phyloP scores from a whole-genome alignment of 306 rosid genomes.

The Quercus bicolor region DNA sequence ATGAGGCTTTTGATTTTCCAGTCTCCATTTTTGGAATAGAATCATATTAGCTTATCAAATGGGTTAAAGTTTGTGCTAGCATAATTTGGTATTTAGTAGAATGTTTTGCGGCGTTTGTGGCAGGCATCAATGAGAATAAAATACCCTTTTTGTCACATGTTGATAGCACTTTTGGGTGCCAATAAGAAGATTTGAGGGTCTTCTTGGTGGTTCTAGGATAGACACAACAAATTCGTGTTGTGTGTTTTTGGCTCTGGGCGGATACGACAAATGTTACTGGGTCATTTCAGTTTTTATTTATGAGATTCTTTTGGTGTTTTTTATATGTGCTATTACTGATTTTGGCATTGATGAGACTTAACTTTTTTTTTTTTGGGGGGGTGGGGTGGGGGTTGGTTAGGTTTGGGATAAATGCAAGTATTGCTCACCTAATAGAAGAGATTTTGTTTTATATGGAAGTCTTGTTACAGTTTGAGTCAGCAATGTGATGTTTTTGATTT shows the following conservation, averaged over 20 bases:
- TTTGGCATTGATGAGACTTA: background rate
- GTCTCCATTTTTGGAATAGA: too few relatives aligned
- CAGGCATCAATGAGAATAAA: too few relatives aligned
- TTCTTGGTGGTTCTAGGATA: background rate
- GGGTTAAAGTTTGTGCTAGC: too few relatives aligned
- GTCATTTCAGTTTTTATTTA: background rate
- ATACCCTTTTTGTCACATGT: background rate
- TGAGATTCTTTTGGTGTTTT: background rate
- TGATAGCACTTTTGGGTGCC: background rate
- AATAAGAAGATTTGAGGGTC: background rate
- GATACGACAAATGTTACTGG: background rate
- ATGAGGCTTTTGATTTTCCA: too few relatives aligned
- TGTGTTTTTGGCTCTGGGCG: background rate
- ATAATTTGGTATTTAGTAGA: too few relatives aligned
- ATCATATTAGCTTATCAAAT: too few relatives aligned
- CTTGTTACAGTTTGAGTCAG: background rate
- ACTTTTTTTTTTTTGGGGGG: background rate
- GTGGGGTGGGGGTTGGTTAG: too few relatives aligned
- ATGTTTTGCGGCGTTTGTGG: too few relatives aligned
- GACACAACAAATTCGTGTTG: background rate
- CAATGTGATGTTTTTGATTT: background rate
- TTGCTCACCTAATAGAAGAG: background rate
- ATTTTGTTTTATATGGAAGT: background rate
- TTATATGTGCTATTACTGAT: too few relatives aligned
- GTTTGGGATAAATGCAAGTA: background rate